These are phyloP conservation scores for Pseudogymnoascus sp. DNA, from an alignment of 2,329 filamentous ascomycete species.

Conservation along the genomic window DNA sequence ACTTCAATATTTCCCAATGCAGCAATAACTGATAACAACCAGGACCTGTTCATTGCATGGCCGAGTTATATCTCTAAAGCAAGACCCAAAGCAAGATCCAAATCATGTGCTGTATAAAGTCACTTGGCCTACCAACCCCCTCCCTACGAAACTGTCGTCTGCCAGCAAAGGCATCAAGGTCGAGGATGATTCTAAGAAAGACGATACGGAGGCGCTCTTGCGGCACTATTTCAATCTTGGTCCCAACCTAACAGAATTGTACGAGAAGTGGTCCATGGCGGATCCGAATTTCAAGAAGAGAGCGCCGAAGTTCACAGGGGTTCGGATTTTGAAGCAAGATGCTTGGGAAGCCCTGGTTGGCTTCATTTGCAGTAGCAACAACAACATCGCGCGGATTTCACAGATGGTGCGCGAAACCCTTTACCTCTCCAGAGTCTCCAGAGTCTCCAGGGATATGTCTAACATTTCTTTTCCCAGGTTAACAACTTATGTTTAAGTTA, in stretches of 20 bases:
- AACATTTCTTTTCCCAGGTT: conserved; percentile 38
- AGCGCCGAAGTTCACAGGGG: conserved; percentile 78
- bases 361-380: conserved; percentile 98
- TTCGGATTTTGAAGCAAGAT: conserved; percentile 88
- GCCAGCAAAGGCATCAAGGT: conserved; percentile 12
- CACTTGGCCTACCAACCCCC: conserved; percentile 43
- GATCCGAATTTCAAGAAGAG: conserved; percentile 86
- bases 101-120: conserved; percentile 72
- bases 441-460: neutral
- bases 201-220: conserved; percentile 68
- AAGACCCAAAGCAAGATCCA: conserved; percentile 74
- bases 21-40: conserved; percentile 17
- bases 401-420: conserved; percentile 61
- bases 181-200: conserved; percentile 30
- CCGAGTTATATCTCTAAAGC: conserved; percentile 74
- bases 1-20: conserved; percentile 5
- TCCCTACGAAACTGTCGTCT: conserved; percentile 31
- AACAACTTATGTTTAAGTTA: conserved; percentile 86
- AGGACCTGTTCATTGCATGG: conserved; percentile 80
- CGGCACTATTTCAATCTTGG: conserved; percentile 80
- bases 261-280: conserved; percentile 75
- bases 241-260: conserved; percentile 67
- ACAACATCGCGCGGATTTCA: conserved; percentile 90
- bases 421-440: neutral
- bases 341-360: conserved; percentile 89